A percentile compares a stretch with the other conserved stretches of the same genome.
phyloP scores from a whole-genome alignment of 139 green algal genomes.

The Chlorella sp. region DNA sequence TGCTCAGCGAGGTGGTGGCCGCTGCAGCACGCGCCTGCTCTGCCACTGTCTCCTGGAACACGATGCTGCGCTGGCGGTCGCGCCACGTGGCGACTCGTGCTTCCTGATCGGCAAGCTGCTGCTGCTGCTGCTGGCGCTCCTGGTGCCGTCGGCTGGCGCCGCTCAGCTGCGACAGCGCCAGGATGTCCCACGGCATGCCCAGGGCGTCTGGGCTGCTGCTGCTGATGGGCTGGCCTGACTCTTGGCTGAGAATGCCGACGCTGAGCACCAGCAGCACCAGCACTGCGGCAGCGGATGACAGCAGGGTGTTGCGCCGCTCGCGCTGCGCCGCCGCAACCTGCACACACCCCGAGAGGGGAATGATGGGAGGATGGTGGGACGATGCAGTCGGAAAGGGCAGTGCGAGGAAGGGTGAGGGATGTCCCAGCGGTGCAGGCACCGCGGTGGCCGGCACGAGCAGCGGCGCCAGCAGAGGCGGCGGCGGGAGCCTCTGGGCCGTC shows the following conservation, averaged over 20 bases:
- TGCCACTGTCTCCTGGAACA: background rate
- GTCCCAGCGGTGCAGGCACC: no score
- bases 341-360: background rate
- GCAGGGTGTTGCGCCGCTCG: background rate
- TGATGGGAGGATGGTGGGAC: no score
- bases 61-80: background rate
- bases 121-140: background rate
- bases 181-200: background rate
- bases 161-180: background rate
- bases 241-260: background rate
- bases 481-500: no score
- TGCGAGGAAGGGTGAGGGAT: no score
- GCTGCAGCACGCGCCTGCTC: background rate
- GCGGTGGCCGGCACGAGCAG: no score
- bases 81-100: background rate
- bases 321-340: background rate
- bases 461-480: no score
- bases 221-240: background rate
- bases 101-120: conserved; percentile 16
- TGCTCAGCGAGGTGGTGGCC: no score
- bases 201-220: background rate
- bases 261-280: background rate
- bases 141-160: background rate
- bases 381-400: no score
- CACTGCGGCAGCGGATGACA: background rate